Percentiles rank a stretch among this genome's conserved stretches.
Evolutionary conservation across 2,329 filamentous ascomycete genomes (phyloP).

Genomic region (Dactylella cylindrospora): DNA sequence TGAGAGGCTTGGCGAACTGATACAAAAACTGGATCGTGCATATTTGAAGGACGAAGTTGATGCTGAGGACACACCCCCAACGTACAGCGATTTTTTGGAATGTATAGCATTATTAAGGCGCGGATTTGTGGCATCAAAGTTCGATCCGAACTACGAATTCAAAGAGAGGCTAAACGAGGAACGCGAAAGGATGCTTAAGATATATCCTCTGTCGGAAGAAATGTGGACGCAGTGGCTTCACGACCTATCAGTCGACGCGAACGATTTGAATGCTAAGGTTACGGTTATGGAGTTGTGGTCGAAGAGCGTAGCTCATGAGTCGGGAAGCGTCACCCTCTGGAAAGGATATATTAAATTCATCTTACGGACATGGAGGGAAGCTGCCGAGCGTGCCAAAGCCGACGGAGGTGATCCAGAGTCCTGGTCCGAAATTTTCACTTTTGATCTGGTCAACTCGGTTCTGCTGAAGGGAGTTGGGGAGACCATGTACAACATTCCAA

Average conservation of each 20-base stretch:
- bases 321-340: slow-evolving; percentile 73
- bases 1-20: slow-evolving; percentile 31
- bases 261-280: slow-evolving; percentile 67
- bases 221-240: slow-evolving; percentile 76
- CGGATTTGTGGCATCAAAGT: slow-evolving; percentile 38
- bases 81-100: slow-evolving; percentile 31
- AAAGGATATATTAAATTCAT: slow-evolving; percentile 76
- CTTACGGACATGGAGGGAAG: slow-evolving; percentile 66
- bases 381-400: slow-evolving; percentile 56
- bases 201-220: slow-evolving; percentile 59
- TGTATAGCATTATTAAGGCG: slow-evolving; percentile 35
- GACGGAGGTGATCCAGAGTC: slow-evolving; percentile 44
- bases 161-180: slow-evolving; percentile 45
- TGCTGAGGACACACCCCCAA: slow-evolving; percentile 21
- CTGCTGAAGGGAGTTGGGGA: slow-evolving; percentile 72
- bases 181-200: slow-evolving; percentile 46
- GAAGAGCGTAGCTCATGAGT: slow-evolving; percentile 69
- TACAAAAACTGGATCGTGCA: slow-evolving; percentile 31
- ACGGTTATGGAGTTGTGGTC: slow-evolving; percentile 71
- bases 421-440: slow-evolving; percentile 67
- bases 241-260: slow-evolving; percentile 65
- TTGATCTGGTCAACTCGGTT: slow-evolving; percentile 66
- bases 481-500: slow-evolving; percentile 71
- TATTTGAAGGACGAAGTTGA: slow-evolving; percentile 34
- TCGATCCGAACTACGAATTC: slow-evolving; percentile 26